Evolutionary conservation across 805 yeast species (phyloP).

Genomic region (Candida saitoana): DNA sequence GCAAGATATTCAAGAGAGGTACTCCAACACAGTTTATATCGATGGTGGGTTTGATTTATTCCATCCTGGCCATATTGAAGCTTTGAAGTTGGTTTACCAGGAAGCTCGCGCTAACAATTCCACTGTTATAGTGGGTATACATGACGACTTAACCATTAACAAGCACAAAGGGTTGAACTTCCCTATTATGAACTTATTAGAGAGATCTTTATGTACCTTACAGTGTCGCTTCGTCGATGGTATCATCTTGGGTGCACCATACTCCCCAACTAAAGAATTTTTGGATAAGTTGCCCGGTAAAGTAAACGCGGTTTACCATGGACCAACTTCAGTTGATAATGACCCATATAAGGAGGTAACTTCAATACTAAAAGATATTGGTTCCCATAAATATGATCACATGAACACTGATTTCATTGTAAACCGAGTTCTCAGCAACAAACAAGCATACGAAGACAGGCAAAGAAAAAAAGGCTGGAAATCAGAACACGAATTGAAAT

Average conservation of each 20-base stretch:
- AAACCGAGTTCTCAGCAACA: constrained; percentile 63
- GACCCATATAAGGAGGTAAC: constrained; percentile 34
- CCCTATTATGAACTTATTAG: constrained; percentile 85
- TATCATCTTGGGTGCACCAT: constrained; percentile 68
- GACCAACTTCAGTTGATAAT: constrained; percentile 45
- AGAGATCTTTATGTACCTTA: constrained; percentile 80
- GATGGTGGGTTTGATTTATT: constrained; percentile 90
- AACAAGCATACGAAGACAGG: constrained; percentile 75
- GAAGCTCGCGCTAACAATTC: constrained; percentile 35
- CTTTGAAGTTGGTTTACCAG: constrained; percentile 48
- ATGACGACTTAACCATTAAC: constrained; percentile 55
- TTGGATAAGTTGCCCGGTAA: constrained; percentile 36
- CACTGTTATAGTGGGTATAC: constrained; percentile 63
- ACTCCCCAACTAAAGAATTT: constrained; percentile 39
- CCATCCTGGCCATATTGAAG: constrained; percentile 88
- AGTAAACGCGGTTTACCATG: constrained; percentile 48
- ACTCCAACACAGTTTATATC: constrained; percentile 46
- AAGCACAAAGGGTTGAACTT: constrained; percentile 56
- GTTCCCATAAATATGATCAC: constrained; percentile 56
- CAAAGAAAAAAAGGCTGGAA: constrained; percentile 86
- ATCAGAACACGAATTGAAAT: constrained; percentile 39
- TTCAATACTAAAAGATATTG: constrained; percentile 40
- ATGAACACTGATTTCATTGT: constrained; percentile 72
- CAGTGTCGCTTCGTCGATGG: constrained; percentile 86
- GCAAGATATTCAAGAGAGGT: constrained; percentile 11